Evolutionary conservation across 2,329 filamentous ascomycete species (phyloP).

Genomic region (Verticillium isaacii): DNA sequence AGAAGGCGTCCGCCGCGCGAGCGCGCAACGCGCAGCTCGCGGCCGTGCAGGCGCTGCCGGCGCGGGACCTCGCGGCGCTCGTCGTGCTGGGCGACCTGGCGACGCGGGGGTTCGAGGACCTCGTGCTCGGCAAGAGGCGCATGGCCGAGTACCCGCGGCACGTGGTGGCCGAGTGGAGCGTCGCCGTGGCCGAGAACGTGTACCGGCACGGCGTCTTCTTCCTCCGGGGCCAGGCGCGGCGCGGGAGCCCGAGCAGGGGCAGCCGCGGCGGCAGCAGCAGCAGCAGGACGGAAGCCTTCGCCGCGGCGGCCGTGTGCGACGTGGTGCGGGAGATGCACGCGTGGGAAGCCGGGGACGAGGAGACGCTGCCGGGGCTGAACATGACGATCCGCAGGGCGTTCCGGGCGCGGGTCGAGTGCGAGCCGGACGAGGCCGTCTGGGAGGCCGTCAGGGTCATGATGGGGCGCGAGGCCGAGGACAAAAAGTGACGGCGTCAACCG

Average conservation of each 20-base stretch:
- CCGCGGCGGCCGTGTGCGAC: slow-evolving; percentile 8
- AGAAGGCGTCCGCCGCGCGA: background rate
- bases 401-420: background rate
- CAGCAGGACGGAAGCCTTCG: background rate
- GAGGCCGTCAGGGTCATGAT: background rate
- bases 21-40: slow-evolving; percentile 8
- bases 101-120: slow-evolving; percentile 7
- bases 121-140: background rate
- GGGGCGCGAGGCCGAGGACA: background rate
- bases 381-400: slow-evolving; percentile 6
- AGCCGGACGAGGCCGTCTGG: background rate
- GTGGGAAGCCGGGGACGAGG: slow-evolving; percentile 10
- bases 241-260: background rate
- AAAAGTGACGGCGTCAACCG: background rate
- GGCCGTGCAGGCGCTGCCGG: background rate
- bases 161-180: slow-evolving; percentile 5
- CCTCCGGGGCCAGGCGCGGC: slow-evolving; percentile 4
- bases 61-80: slow-evolving; percentile 8
- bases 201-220: slow-evolving; percentile 12
- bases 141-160: background rate
- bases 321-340: slow-evolving; percentile 9
- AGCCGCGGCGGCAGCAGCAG: background rate
- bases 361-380: slow-evolving; percentile 9
- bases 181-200: slow-evolving; percentile 10
- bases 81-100: slow-evolving; percentile 6